Conservation (phyloP, 2,329 filamentous ascomycete species). For the Talaromyces marneffei region DNA sequence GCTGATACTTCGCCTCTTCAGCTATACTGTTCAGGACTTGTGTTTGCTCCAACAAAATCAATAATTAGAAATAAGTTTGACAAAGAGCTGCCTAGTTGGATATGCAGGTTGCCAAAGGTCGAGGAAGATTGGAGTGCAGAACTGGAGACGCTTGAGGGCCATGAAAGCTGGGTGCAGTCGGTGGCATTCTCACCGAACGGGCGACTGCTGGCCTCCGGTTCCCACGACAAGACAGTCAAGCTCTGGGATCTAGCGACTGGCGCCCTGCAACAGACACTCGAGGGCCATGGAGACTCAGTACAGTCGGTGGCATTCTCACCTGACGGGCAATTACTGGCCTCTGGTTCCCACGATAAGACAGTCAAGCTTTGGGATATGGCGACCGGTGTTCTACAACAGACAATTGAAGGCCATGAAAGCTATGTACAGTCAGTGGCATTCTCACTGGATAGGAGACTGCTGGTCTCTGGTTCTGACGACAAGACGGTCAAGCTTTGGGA, state of each 20-base stretch:
- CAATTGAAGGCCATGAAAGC: no score
- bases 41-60: conserved; percentile 26
- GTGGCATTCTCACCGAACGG: no score
- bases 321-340: not conserved
- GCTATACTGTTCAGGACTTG: conserved; percentile 28
- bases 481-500: not conserved
- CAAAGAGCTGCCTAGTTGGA: conserved; percentile 18
- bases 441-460: not conserved
- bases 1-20: conserved; percentile 30
- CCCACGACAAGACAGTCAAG: no score
- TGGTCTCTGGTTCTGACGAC: not conserved
- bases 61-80: conserved; percentile 19
- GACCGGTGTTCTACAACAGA: no score
- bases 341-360: not conserved
- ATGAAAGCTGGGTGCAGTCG: no score
- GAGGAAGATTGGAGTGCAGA: conserved; percentile 18
- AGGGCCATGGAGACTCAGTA: not conserved
- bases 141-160: conserved; percentile 7
- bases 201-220: no score
- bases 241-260: no score
- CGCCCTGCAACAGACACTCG: not conserved
- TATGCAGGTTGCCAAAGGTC: conserved; percentile 12
- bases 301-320: not conserved
- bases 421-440: not conserved
- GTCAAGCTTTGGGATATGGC: no score